Evolutionary conservation across 768 basidiomycete species (phyloP).

Genomic region (Stropharia rugosoannulata): DNA sequence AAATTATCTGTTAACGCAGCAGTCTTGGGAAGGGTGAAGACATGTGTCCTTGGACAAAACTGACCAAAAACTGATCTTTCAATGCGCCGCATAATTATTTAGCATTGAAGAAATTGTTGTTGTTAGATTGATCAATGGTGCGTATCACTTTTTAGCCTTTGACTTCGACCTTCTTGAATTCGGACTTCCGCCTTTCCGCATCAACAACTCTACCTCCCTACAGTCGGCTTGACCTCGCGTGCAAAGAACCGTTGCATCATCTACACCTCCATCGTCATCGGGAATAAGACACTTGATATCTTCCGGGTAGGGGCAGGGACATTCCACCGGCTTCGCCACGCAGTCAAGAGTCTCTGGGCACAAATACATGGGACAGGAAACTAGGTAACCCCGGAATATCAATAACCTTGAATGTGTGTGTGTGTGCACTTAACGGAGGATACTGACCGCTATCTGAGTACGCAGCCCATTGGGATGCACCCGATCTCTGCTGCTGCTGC

Average conservation of each 20-base stretch:
- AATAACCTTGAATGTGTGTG: neutral
- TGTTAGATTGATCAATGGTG: neutral
- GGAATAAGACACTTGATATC: constrained; percentile 79
- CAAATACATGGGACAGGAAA: constrained; percentile 70
- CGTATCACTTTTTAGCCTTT: neutral
- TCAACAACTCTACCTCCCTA: constrained; percentile 54
- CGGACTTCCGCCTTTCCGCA: constrained; percentile 34
- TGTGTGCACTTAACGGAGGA: neutral
- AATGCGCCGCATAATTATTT: neutral
- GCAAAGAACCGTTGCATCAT: constrained; percentile 65
- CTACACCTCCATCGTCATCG: constrained; percentile 47
- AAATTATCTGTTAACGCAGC: neutral
- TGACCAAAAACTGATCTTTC: neutral
- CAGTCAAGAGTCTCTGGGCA: constrained; percentile 78
- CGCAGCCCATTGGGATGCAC: constrained; percentile 61
- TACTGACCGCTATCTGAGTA: constrained; percentile 64
- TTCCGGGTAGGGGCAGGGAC: constrained; percentile 75
- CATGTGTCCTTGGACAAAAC: neutral
- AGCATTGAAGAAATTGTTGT: neutral
- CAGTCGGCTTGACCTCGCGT: constrained; percentile 68
- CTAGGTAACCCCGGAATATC: constrained; percentile 31
- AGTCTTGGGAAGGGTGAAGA: neutral
- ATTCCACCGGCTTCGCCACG: constrained; percentile 58
- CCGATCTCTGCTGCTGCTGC: constrained; percentile 53
- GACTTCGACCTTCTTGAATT: constrained; percentile 14